phyloP scores from a whole-genome alignment of 345 rosid genomes.

The Ceriops tagal region DNA sequence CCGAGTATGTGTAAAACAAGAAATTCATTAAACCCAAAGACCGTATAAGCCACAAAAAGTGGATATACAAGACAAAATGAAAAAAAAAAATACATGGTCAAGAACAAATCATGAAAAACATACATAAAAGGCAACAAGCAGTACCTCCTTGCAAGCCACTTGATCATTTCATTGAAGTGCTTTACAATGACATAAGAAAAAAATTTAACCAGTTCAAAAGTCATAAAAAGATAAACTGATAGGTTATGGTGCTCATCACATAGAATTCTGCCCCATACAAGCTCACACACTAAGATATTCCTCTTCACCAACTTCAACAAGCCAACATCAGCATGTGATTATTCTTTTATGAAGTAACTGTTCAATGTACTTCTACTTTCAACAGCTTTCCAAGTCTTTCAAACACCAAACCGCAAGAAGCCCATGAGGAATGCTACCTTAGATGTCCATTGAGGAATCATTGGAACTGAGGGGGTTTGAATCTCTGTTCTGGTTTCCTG shows the following conservation, averaged over 20 bases:
- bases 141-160: not conserved
- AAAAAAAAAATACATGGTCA: no score
- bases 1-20: no score
- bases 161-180: slow-evolving; percentile 11
- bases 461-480: slow-evolving; percentile 56
- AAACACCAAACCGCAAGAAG: slow-evolving; percentile 8
- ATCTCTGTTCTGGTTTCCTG: slow-evolving; percentile 55
- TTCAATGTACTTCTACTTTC: slow-evolving; percentile 22
- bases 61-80: no score
- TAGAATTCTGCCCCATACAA: slow-evolving; percentile 20
- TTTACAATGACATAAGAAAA: slow-evolving; percentile 12
- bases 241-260: slow-evolving; percentile 18
- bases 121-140: not conserved
- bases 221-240: slow-evolving; percentile 11
- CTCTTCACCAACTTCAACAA: slow-evolving; percentile 33
- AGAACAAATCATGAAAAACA: no score
- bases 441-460: slow-evolving; percentile 84
- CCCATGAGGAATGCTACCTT: slow-evolving; percentile 11
- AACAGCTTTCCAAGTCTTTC: slow-evolving; percentile 11
- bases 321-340: slow-evolving; percentile 26
- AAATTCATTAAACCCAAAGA: no score
- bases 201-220: slow-evolving; percentile 14
- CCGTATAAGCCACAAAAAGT: no score
- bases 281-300: slow-evolving; percentile 22
- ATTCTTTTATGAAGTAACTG: slow-evolving; percentile 29